Conservation (phyloP, 2,329 filamentous ascomycete species). For the Fonsecaea erecta region DNA sequence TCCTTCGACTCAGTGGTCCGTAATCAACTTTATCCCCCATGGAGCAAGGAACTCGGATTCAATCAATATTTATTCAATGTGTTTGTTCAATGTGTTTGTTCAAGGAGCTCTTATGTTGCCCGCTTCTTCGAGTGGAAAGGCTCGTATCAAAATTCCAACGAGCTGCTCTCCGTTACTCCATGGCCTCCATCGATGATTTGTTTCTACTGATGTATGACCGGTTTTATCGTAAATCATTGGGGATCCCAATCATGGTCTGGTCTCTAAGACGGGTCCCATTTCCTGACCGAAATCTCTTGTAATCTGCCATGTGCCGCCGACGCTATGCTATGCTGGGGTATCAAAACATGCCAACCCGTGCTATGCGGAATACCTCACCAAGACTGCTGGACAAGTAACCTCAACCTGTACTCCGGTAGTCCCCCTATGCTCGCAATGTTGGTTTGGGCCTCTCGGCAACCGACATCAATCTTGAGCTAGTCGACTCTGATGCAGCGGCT, state of each 20-base stretch:
- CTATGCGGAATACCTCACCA: slow-evolving; percentile 34
- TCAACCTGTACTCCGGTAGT: slow-evolving; percentile 29
- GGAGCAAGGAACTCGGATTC: neutral
- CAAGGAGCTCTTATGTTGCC: neutral
- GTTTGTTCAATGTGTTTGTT: too few species aligned
- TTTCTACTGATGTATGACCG: slow-evolving; percentile 20
- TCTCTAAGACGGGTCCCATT: slow-evolving; percentile 7
- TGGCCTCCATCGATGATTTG: neutral
- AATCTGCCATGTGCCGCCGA: slow-evolving; percentile 30
- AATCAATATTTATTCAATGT: too few species aligned
- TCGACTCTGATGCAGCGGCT: slow-evolving; percentile 11
- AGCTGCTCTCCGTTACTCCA: slow-evolving; percentile 12
- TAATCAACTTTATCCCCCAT: neutral
- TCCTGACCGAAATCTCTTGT: slow-evolving; percentile 5
- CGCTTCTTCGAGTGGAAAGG: neutral
- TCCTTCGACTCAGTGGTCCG: neutral
- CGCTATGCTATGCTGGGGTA: slow-evolving; percentile 36
- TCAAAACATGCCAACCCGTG: slow-evolving; percentile 34
- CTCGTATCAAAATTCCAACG: slow-evolving; percentile 20
- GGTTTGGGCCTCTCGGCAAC: slow-evolving; percentile 35
- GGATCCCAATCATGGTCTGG: slow-evolving; percentile 7
- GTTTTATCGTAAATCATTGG: slow-evolving; percentile 29
- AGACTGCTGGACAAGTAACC: slow-evolving; percentile 21
- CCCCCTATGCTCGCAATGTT: slow-evolving; percentile 35
- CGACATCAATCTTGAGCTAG: slow-evolving; percentile 28